These are phyloP conservation scores for Marasmius fiardii DNA, from an alignment of 1,284 basidiomycete genomes.

Conservation along the genomic window DNA sequence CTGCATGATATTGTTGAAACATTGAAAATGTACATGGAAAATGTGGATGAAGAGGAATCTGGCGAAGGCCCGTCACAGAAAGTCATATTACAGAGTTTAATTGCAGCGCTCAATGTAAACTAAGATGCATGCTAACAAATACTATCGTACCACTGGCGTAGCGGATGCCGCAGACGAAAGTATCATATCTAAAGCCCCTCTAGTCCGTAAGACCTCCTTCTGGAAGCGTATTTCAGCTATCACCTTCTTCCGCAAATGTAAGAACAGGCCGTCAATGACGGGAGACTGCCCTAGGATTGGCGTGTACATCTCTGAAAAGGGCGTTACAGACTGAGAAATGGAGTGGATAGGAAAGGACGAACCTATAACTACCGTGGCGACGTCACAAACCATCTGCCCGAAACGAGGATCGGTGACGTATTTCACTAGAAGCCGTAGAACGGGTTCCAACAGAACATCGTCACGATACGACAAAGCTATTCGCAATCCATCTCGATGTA, in stretches of 20 bases:
- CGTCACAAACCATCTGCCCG: conserved; percentile 84
- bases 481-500: conserved; percentile 88
- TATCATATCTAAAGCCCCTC: conserved; percentile 93
- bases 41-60: conserved; percentile 55
- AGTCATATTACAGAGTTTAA: conserved; percentile 68
- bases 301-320: conserved; percentile 80
- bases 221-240: conserved; percentile 89
- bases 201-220: conserved; percentile 78
- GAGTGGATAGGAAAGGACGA: conserved; percentile 25
- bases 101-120: conserved; percentile 52
- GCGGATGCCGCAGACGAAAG: conserved; percentile 59
- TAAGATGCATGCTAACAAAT: conserved; percentile 2
- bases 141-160: background rate
- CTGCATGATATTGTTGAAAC: conserved; percentile 65
- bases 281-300: conserved; percentile 92
- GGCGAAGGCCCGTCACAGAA: conserved; percentile 46
- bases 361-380: conserved; percentile 85
- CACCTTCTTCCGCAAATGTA: conserved; percentile 82
- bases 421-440: conserved; percentile 82
- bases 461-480: conserved; percentile 89
- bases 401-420: conserved; percentile 91
- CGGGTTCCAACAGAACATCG: conserved; percentile 91
- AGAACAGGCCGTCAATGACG: conserved; percentile 85
- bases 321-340: conserved; percentile 2
- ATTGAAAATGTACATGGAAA: conserved; percentile 65